Percentiles rank a stretch among this genome's conserved stretches.
These are phyloP conservation scores for Nidularia sp. DNA, from an alignment of 768 basidiomycete genomes.

Conservation along the genomic window DNA sequence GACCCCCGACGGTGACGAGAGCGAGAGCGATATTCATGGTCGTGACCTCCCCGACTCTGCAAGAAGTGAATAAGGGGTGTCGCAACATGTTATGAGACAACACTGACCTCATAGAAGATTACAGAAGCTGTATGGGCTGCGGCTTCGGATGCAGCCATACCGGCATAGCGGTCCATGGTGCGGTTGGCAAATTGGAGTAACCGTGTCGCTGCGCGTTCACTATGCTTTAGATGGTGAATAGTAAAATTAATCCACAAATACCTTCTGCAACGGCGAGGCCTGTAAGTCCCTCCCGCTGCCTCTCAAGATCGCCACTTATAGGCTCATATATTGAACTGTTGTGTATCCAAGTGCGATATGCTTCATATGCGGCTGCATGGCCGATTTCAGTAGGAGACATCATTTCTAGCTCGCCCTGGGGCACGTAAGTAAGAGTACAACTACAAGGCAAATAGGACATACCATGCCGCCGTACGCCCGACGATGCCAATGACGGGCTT, in stretches of 20 bases:
- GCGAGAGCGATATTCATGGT: conserved; percentile 32
- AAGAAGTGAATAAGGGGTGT: conserved; percentile 1
- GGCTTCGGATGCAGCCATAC: conserved; percentile 52
- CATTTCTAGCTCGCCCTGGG: conserved; percentile 44
- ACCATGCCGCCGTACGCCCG: conserved; percentile 64
- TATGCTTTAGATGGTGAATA: not conserved
- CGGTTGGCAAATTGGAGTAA: conserved; percentile 50
- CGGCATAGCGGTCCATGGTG: conserved; percentile 37
- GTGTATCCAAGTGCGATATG: conserved; percentile 63
- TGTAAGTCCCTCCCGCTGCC: conserved; percentile 62
- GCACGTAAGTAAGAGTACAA: conserved; percentile 1
- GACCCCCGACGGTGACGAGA: conserved; percentile 19
- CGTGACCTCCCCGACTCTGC: conserved; percentile 27
- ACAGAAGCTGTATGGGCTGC: conserved; percentile 65
- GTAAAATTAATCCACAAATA: conserved; percentile 14
- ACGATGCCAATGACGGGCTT: conserved; percentile 64
- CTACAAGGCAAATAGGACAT: conserved; percentile 11
- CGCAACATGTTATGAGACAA: not conserved
- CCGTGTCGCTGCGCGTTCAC: conserved; percentile 39
- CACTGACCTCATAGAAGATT: conserved; percentile 50
- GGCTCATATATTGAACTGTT: conserved; percentile 53
- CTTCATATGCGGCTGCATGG: conserved; percentile 76
- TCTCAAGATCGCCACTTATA: conserved; percentile 50
- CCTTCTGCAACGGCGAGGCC: conserved; percentile 74
- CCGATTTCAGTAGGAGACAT: conserved; percentile 64